Evolutionary conservation across 1,284 basidiomycete genomes (phyloP), one percentile per base, ranked within the genome.

Genomic region (Marasmius oreades): DNA sequence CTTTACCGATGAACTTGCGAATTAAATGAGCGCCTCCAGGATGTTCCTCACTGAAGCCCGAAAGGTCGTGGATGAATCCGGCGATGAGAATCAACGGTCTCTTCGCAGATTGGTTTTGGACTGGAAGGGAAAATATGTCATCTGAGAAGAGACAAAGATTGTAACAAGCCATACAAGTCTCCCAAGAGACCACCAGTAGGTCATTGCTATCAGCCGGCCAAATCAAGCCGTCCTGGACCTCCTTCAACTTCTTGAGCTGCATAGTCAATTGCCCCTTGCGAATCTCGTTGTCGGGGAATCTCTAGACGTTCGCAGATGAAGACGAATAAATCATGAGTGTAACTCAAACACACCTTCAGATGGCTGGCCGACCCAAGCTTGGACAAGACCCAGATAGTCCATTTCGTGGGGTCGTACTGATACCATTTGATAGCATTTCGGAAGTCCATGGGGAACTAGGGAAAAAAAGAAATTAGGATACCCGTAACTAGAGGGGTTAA

Each of bases 261-360:
- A 97, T 96, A 26, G 93, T 95, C 60, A 94, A 82, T 68, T 93
- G 86, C 45, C 95, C 95, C 74, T 95, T 95, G 66, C 81, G 81
- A 63, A 97, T 88, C 72, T 97, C 95, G 69, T 96, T 96, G 44
- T 95, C 92, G 22, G 95, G 92, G 86, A 97, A 97, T 36, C 74
- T 73, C 79, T 82, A 51, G 7, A 18, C 20, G 37, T 8, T 53
- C 18, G 18, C 2, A 20, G 23, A 52, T 48, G 22, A 24, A 10
- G n/a, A 51, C 31, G 16, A 43, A 31, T 4, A 31, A 31, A n/a
- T n/a, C n/a, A 31, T 4, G n/a, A n/a, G n/a, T 56, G 8, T 8
- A 44, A 22, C 37, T 44, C n/a, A 37, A 23, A 24, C 59, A 10
- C 61, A 82, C 82, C 81, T 94, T 95, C 55, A 96, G 79, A 70